Conservation (phyloP, 306 rosid genomes). For the Quercus rubra region DNA sequence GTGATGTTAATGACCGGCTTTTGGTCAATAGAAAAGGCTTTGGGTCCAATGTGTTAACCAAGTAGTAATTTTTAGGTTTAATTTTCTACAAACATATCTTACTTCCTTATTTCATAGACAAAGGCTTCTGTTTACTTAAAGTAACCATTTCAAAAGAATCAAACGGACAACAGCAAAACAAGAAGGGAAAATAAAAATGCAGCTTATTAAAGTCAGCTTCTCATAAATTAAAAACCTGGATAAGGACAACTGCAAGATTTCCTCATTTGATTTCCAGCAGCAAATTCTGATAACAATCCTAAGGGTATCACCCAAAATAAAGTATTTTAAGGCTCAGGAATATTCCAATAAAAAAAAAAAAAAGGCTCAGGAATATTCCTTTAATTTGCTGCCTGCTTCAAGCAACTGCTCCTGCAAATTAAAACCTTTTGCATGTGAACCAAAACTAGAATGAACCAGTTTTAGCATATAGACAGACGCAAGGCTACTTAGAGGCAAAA, state of each 20-base stretch:
- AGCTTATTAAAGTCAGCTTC: background rate
- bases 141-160: background rate
- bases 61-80: too few relatives aligned
- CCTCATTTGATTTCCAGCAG: conserved; percentile 82
- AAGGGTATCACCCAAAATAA: conserved; percentile 86
- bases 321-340: conserved; percentile 37
- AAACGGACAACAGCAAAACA: background rate
- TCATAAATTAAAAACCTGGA: conserved; percentile 54
- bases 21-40: too few relatives aligned
- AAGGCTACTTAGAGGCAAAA: too few relatives aligned
- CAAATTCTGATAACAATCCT: conserved; percentile 90
- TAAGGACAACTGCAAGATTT: conserved; percentile 83
- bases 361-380: conserved; percentile 30
- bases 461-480: too few relatives aligned
- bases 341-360: too few relatives aligned
- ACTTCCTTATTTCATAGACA: background rate
- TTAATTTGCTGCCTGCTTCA: conserved; percentile 70
- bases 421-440: conserved; percentile 6
- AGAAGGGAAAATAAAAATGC: background rate
- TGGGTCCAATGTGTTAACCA: too few relatives aligned
- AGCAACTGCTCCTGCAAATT: conserved; percentile 82
- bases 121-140: background rate
- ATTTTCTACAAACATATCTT: background rate
- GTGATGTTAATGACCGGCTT: too few relatives aligned
- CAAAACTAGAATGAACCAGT: background rate